A percentile compares a stretch with the other conserved stretches of the same genome.
Evolutionary conservation across 2,329 filamentous ascomycete genomes (phyloP).

Genomic region (Alternaria brassicae): DNA sequence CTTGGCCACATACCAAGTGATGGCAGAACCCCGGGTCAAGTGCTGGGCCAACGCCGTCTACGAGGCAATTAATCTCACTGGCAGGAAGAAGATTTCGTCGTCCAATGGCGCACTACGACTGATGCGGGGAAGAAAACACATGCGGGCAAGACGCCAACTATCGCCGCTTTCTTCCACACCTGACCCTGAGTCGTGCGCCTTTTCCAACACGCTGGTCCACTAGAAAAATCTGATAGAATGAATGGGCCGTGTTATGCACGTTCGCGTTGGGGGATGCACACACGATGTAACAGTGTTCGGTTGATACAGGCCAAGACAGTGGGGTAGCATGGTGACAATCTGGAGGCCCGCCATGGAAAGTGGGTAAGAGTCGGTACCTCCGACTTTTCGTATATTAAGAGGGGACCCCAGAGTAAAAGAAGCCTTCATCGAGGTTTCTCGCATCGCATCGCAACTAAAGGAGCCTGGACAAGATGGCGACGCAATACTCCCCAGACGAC

Average conservation of each 20-base stretch:
- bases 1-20: neutral
- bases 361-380: neutral
- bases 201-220: neutral
- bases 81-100: neutral
- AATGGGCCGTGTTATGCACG: neutral
- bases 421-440: neutral
- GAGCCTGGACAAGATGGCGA: conserved; percentile 6
- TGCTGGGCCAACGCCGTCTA: neutral
- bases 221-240: neutral
- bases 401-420: neutral
- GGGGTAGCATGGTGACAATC: conserved; percentile 9
- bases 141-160: neutral
- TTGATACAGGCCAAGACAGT: conserved; percentile 5
- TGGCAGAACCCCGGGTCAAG: conserved; percentile 1
- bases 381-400: conserved; percentile 9
- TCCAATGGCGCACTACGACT: neutral
- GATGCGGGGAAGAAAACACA: neutral
- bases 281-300: conserved; percentile 12
- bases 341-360: conserved; percentile 7
- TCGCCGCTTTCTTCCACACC: neutral
- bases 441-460: neutral
- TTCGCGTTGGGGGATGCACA: neutral
- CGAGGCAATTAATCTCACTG: no score
- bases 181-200: neutral
- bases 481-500: conserved; percentile 14